Evolutionary conservation across 768 basidiomycete species (phyloP).

Genomic region (Lactarius trivialis): DNA sequence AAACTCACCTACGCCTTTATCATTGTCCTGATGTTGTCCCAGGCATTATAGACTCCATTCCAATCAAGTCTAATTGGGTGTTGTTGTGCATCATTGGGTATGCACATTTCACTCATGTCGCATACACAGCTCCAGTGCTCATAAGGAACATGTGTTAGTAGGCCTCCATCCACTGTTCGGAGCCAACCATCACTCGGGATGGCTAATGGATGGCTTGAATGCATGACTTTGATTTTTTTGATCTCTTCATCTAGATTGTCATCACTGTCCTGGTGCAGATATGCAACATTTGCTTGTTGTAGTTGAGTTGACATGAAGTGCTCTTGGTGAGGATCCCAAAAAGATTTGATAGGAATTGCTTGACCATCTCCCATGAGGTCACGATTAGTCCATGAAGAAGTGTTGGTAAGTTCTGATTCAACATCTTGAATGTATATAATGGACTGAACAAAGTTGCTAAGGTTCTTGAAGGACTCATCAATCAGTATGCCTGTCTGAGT

Average conservation of each 20-base stretch:
- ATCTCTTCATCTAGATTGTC: neutral
- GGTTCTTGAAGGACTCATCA: neutral
- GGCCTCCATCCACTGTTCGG: neutral
- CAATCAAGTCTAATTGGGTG: neutral
- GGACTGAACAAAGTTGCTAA: neutral
- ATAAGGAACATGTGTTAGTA: neutral
- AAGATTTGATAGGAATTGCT: too few species aligned
- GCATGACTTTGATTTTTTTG: neutral
- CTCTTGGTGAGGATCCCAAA: too few species aligned
- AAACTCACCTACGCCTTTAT: neutral
- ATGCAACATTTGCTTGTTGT: neutral
- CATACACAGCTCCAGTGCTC: too few species aligned
- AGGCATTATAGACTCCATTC: neutral
- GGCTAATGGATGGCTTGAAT: neutral
- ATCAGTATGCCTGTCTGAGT: neutral
- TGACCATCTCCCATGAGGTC: too few species aligned
- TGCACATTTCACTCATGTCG: too few species aligned
- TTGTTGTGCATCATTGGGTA: neutral
- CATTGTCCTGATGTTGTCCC: neutral
- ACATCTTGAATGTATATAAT: neutral
- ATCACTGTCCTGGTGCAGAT: neutral
- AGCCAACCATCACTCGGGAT: neutral
- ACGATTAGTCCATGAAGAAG: too few species aligned
- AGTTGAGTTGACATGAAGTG: neutral
- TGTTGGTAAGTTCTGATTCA: neutral